Evolutionary conservation across 2,329 filamentous ascomycete species (phyloP), one percentile per base, ranked within the genome.

Genomic region (Neonectria faginata): DNA sequence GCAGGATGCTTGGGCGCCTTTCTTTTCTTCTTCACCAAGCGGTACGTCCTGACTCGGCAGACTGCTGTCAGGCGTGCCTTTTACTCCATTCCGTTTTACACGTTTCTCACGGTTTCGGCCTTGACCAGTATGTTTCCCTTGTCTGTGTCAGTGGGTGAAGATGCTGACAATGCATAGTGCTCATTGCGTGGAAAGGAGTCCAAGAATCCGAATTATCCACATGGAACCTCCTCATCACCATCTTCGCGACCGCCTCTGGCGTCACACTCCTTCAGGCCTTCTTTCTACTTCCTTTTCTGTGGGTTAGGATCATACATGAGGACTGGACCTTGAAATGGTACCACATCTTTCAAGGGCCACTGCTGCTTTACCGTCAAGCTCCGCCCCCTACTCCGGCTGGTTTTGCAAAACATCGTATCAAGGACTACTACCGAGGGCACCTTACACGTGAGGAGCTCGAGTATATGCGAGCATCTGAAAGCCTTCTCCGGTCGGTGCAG

Each of bases 201-300:
- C 71, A 75, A 11, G 59, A 65, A 0, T 50, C 70, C 4, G 65
- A 76, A 3, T 50, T 77, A 0, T 73, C 74, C 1, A 60, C 56
- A 7, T 60, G 20, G n/a, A 67, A 70, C 14, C 65, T 76, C 0
- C 31, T 79, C 51, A 70, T 75, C n/a, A 57, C 81, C 50, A 80
- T 84, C 42, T 77, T 87, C 51, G 79, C 79, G 41, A 79, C 82
- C 14, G 81, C 83, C 31, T 74, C 72, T 1, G 83, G 77, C 29
- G 79, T 82, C 3, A 76, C 79, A 1, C 54, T 81, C 3, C 68
- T 87, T 10, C 75, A 84, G 29, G 73, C 74, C 52, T 62, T 82
- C 48, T 87, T 88, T 70, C 77, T 88, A 63, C 76, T 88, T 6
- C 85, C 86, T 1, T 88, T 81, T 65, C 75, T 87, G 29, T 81